These are phyloP conservation scores for Colletotrichum sp. DNA, from an alignment of 2,329 filamentous ascomycete genomes.

Conservation along the genomic window DNA sequence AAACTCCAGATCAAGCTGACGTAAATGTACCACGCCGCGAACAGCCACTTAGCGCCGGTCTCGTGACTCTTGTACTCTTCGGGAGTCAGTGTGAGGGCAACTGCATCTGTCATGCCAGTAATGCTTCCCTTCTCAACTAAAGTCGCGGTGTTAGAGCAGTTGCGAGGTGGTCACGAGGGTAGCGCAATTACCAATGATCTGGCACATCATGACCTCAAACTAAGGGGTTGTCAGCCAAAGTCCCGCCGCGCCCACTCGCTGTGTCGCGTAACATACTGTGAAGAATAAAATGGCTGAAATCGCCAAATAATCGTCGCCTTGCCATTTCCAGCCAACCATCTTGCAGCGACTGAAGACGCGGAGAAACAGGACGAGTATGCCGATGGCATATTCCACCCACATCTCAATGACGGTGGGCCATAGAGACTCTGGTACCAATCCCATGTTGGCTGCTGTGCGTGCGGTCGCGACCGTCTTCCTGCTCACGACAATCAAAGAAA, in stretches of 20 bases:
- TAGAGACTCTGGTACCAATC: neutral
- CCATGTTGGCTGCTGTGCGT: neutral
- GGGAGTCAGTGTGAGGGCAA: neutral
- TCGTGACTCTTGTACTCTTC: slow-evolving; percentile 13
- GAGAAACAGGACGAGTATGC: slow-evolving; percentile 1
- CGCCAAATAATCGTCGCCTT: slow-evolving; percentile 10
- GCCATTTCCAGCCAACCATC: slow-evolving; percentile 8
- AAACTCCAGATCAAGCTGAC: slow-evolving; percentile 17
- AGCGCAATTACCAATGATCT: neutral
- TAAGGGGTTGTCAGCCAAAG: neutral
- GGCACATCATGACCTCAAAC: slow-evolving; percentile 18
- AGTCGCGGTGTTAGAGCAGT: neutral
- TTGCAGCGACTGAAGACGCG: slow-evolving; percentile 3
- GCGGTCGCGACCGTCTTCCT: neutral
- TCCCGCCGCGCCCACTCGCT: neutral
- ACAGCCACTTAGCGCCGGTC: slow-evolving; percentile 13
- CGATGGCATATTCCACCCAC: slow-evolving; percentile 14
- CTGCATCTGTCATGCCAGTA: slow-evolving; percentile 9
- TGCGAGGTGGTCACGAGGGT: neutral
- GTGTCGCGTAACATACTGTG: neutral
- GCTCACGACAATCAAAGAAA: neutral
- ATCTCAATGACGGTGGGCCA: slow-evolving; percentile 14
- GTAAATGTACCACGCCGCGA: slow-evolving; percentile 16
- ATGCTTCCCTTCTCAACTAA: slow-evolving; percentile 13
- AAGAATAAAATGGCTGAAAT: slow-evolving; percentile 5